Base-by-base conservation (phyloP, 2,329 filamentous ascomycete species). In the Botrytis tulipae region DNA sequence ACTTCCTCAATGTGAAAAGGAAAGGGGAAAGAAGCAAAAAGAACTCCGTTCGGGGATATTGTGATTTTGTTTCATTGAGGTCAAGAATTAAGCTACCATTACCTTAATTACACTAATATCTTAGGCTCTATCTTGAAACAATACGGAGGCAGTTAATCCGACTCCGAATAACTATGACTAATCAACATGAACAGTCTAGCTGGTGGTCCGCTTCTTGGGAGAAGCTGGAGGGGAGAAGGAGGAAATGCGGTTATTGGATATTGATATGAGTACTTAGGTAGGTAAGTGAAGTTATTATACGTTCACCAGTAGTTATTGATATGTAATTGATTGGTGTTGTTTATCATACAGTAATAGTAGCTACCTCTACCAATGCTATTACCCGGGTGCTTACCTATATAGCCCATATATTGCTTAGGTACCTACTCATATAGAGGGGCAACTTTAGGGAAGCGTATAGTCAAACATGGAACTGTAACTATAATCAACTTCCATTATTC, bases 381-480 rank as follows among this genome's bases (percentile, higher is more conserved):
- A 42, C 60, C 60, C 60, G 35, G 6, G 48, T 51, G 48, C 25
- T 25, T 25, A 51, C 25, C 48, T 25, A 51, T 37, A 14, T 42
- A 42, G 40, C 40, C 42, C 42, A 44, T 44, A 25, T 29, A 48
- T 67, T 67, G 14, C 44, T 35, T 68, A 40, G 35, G 37, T 12
- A 16, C 48, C 7, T 51, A 51, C 48, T 40, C 46, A 70, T 25
- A 54, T 25, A 54, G 67, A 73, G 72, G 65, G 67, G 65, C 65
- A 59, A 51, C 51, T 69, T 35, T 44, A 59, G 44, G 68, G 77
- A 78, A 78, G 74, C 68, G 66, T 44, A 70, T 75, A 29, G 75
- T 74, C 70, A 67, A 75, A 66, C 37, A 74, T 76, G 70, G 76
- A 68, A 73, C 71, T 60, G 22, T 44, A 65, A 59, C 59, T 46